Evolutionary conservation across 2,329 filamentous ascomycete genomes (phyloP).

Genomic region (Calonectria ilicicola): DNA sequence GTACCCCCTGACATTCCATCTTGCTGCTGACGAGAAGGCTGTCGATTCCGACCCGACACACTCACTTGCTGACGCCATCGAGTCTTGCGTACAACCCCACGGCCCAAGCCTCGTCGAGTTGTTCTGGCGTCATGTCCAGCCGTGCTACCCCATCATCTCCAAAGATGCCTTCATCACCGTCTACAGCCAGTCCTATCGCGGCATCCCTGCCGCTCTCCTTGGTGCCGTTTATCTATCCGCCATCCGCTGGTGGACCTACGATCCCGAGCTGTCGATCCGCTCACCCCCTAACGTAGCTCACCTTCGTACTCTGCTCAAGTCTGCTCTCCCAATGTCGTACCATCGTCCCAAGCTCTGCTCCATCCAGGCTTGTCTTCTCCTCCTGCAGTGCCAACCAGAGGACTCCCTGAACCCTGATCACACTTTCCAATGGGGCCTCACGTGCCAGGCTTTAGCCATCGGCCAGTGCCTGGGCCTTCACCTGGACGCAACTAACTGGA

Average conservation of each 20-base stretch:
- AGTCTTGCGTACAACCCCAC: constrained; percentile 69
- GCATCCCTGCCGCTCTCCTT: constrained; percentile 64
- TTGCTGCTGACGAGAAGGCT: constrained; percentile 47
- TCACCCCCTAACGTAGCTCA: constrained; percentile 39
- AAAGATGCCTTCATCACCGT: constrained; percentile 67
- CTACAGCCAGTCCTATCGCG: constrained; percentile 61
- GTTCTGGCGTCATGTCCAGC: constrained; percentile 70
- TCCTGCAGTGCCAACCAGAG: constrained; percentile 46
- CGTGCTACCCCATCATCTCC: constrained; percentile 64
- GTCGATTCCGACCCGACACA: constrained; percentile 40
- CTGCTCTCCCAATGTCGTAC: constrained; percentile 43
- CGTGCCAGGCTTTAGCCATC: constrained; percentile 60
- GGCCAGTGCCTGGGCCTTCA: constrained; percentile 66
- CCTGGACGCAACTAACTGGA: constrained; percentile 67
- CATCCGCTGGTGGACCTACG: constrained; percentile 66
- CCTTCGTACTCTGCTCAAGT: constrained; percentile 39
- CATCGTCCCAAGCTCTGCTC: constrained; percentile 46
- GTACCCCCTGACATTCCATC: constrained; percentile 49
- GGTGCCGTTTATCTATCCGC: constrained; percentile 68
- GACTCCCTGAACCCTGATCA: constrained; percentile 50
- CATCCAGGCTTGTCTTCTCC: constrained; percentile 44
- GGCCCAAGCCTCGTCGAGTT: constrained; percentile 70
- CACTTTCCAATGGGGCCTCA: constrained; percentile 51
- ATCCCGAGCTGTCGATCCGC: constrained; percentile 46
- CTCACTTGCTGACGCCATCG: constrained; percentile 58